Evolutionary conservation across 768 basidiomycete species (phyloP), one percentile per base, ranked within the genome.

Genomic region (Tylopilus subfusipes): DNA sequence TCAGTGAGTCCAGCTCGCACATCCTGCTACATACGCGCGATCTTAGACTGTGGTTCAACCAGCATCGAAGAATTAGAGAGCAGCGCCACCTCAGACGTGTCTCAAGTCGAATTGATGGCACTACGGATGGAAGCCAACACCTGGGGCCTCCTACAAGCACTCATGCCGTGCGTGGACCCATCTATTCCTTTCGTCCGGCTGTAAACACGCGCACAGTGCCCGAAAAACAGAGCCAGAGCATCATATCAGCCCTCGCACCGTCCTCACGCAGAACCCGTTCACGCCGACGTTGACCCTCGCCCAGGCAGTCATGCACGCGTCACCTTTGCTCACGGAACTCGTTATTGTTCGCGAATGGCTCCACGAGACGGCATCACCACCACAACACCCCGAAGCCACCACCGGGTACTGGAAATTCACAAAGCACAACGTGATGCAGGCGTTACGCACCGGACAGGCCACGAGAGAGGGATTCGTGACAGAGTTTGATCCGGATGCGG

Each of bases 341-440:
- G 76, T 90, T 43, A 83, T 88, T 42, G 84, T 93, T 9, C 82
- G 88, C n/a, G 90, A 93, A 68, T 94, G 92, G 92, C 76, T 93
- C 1, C 88, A 92, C 57, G 88, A 90, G 39, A 86, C 81, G 0
- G 87, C 89, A 0, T 80, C 83, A 0, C 53, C 76, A n/a, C 80
- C 81, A 0, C 69, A 75, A 29, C 76, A 78, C 40, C 85, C 86
- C 1, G 91, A 89, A 62, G 85, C 86, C 21, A 86, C 84, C 6
- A 86, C 83, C 0, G 90, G 88, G 3, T 94, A 93, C 71, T 88
- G 86, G 83, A 84, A 82, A 53, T 90, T 91, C 65, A 94, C 92
- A 33, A 86, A 87, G 57, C 80, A 87, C 62, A 81, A 75, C 25
- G 74, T 90, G 7, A 78, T 88, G 78, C 88, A 92, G 66, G 71